Conservation (phyloP, 2,329 filamentous ascomycete genomes). For the Penicillium sp. region DNA sequence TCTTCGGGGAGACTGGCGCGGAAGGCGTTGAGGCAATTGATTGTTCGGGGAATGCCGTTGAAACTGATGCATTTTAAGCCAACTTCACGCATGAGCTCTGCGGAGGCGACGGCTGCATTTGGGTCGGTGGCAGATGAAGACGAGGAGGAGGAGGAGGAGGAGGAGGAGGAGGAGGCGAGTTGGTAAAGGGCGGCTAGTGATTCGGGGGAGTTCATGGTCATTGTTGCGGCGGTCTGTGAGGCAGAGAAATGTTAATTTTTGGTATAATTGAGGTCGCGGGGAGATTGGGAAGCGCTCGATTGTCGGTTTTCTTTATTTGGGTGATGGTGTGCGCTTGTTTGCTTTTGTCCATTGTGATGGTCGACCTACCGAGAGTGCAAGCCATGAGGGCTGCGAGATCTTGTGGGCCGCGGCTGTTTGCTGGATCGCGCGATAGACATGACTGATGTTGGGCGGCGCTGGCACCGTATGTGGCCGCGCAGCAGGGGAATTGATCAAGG, state of each 20-base stretch:
- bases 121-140: constrained; percentile 1
- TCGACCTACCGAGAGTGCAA: constrained; percentile 55
- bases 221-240: constrained; percentile 66
- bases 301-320: no score
- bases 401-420: constrained; percentile 56
- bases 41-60: constrained; percentile 65
- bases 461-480: constrained; percentile 60
- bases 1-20: constrained; percentile 54
- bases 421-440: constrained; percentile 60
- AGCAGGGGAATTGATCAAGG: constrained; percentile 64
- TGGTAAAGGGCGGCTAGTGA: constrained; percentile 37
- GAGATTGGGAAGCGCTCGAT: no score
- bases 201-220: constrained; percentile 80
- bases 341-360: no score
- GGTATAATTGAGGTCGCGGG: no score
- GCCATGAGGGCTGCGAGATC: constrained; percentile 60
- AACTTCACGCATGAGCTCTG: constrained; percentile 42
- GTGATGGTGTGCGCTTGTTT: no score
- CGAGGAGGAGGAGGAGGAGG: constrained; percentile 2
- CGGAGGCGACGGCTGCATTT: constrained; percentile 26
- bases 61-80: constrained; percentile 44
- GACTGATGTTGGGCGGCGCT: constrained; percentile 57
- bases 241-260: not conserved
- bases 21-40: constrained; percentile 75
- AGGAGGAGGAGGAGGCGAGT: constrained; percentile 8